phyloP scores from a whole-genome alignment of 345 rosid species.

The Melaleuca quinquenervia region DNA sequence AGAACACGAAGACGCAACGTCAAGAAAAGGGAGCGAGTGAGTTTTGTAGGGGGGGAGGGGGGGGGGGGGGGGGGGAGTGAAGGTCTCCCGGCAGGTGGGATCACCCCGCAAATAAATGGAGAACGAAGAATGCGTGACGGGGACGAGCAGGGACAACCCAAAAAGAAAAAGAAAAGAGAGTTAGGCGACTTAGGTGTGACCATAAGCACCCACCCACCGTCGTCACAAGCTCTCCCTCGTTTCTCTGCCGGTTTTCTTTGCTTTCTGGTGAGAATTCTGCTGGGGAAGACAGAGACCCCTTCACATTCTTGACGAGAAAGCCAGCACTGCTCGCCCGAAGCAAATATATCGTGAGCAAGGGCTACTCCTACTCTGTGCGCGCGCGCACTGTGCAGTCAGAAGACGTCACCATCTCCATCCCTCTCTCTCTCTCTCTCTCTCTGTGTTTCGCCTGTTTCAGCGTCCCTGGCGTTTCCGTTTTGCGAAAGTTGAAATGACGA shows the following conservation, averaged over 20 bases:
- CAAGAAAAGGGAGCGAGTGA: not conserved
- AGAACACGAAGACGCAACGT: not conserved
- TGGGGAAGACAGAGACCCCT: not conserved
- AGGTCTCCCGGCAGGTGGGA: not conserved
- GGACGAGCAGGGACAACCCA: not conserved
- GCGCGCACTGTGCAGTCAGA: not conserved
- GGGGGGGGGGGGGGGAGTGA: not conserved
- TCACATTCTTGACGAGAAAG: not conserved
- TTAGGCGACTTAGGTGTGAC: not conserved
- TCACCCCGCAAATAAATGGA: not conserved
- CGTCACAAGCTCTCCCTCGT: not conserved
- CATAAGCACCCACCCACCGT: not conserved
- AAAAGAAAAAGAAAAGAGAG: not conserved
- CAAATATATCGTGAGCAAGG: not conserved
- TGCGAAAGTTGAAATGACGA: not conserved
- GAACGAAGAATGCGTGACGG: not conserved
- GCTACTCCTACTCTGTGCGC: not conserved
- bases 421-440: not conserved
- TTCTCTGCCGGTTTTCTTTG: not conserved
- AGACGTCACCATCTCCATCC: not conserved
- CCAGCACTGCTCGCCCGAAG: not conserved
- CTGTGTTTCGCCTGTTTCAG: not conserved
- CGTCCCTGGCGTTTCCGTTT: not conserved
- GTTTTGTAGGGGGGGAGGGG: not conserved
- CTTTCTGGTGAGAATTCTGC: not conserved